These are phyloP conservation scores for Solanum sejunctum DNA, from an alignment of 257 asterid genomes.

Conservation along the genomic window DNA sequence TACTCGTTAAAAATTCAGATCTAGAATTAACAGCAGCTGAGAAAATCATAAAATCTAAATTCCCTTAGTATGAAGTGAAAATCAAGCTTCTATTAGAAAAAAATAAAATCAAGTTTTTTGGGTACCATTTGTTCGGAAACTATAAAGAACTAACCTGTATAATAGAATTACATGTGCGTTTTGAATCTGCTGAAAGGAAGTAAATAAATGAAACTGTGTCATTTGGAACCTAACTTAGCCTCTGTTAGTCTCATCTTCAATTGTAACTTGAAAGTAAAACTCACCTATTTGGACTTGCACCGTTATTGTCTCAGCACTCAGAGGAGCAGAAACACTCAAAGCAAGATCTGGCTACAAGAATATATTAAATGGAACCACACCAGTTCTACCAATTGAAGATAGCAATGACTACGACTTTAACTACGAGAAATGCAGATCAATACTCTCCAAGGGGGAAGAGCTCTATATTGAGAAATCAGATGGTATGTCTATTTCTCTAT, in stretches of 20 bases:
- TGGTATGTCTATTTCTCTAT: slow-evolving; percentile 25
- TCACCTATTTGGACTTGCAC: not conserved
- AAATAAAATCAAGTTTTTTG: not conserved
- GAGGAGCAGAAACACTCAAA: slow-evolving; percentile 79
- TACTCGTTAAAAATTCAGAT: not conserved
- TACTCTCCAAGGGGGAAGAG: slow-evolving; percentile 62
- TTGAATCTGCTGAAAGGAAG: not conserved
- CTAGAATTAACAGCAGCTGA: not conserved
- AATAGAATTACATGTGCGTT: not conserved
- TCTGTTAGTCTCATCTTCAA: not conserved
- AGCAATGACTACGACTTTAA: slow-evolving; percentile 35
- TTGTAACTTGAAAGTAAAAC: not conserved
- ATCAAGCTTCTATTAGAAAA: not conserved
- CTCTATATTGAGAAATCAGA: slow-evolving; percentile 48
- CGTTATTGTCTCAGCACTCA: slow-evolving; percentile 44
- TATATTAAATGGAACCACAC: slow-evolving; percentile 51
- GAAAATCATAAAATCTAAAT: not conserved
- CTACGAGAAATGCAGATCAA: slow-evolving; percentile 50
- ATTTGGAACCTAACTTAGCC: not conserved
- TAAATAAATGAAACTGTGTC: not conserved
- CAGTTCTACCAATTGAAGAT: slow-evolving; percentile 58
- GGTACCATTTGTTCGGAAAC: not conserved
- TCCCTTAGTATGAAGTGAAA: not conserved
- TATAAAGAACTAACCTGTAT: not conserved
- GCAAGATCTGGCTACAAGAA: slow-evolving; percentile 50